Conservation (phyloP, 2,329 filamentous ascomycete species). For the Pseudomassariella vexata region DNA sequence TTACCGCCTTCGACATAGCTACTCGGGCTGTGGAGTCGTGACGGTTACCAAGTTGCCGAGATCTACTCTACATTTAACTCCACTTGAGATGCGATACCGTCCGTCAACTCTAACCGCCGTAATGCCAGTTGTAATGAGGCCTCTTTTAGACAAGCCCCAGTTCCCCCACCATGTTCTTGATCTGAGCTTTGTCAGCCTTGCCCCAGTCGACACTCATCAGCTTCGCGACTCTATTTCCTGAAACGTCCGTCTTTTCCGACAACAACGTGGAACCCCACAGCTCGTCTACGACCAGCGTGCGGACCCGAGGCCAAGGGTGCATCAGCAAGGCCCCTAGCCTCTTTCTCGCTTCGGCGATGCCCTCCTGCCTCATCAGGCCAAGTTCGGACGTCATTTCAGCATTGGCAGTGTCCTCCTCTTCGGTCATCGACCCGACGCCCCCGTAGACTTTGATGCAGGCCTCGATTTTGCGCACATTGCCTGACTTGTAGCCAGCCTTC, state of each 20-base stretch:
- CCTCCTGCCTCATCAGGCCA: slow-evolving; percentile 30
- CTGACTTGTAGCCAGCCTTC: slow-evolving; percentile 75
- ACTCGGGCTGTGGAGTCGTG: too few relatives aligned
- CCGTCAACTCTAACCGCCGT: too few relatives aligned
- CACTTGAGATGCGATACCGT: background rate
- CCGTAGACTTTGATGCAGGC: slow-evolving; percentile 77
- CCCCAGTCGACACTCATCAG: slow-evolving; percentile 54
- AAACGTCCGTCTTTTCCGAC: slow-evolving; percentile 12
- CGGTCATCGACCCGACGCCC: slow-evolving; percentile 44
- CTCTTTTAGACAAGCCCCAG: slow-evolving; percentile 34
- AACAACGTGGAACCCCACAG: slow-evolving; percentile 48
- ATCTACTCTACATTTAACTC: too few relatives aligned
- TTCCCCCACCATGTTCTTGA: slow-evolving; percentile 36
- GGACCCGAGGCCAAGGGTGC: slow-evolving; percentile 77
- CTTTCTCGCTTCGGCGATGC: slow-evolving; percentile 50
- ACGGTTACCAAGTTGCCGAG: too few relatives aligned
- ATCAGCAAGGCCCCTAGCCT: slow-evolving; percentile 68
- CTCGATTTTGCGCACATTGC: slow-evolving; percentile 75
- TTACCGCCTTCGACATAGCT: too few relatives aligned
- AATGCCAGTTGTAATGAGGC: too few relatives aligned
- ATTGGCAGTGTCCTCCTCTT: slow-evolving; percentile 10
- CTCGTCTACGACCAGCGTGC: slow-evolving; percentile 54
- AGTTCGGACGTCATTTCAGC: slow-evolving; percentile 10
- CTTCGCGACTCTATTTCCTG: slow-evolving; percentile 6
- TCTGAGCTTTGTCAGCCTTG: slow-evolving; percentile 39